Conservation (phyloP, 805 yeast genomes). For the Kurtzmaniella fragi region DNA sequence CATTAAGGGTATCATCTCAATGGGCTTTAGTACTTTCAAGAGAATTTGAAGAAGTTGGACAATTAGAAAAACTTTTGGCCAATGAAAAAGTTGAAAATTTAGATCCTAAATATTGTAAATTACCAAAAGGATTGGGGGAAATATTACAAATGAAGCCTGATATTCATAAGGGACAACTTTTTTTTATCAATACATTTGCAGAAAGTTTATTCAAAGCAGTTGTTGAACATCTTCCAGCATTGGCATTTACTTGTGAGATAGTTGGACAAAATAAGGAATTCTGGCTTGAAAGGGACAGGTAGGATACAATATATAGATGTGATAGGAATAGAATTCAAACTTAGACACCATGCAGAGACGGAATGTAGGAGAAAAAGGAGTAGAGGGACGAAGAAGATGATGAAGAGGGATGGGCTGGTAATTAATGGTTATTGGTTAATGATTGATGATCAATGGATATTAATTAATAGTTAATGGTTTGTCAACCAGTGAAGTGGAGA, state of each 20-base stretch:
- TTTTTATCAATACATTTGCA: slow-evolving; percentile 81
- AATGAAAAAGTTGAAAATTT: slow-evolving; percentile 1
- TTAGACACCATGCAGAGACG: too few species aligned
- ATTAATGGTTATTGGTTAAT: too few species aligned
- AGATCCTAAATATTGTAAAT: slow-evolving; percentile 21
- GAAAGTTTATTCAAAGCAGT: slow-evolving; percentile 66
- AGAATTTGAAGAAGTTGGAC: slow-evolving; percentile 68
- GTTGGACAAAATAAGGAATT: slow-evolving; percentile 48
- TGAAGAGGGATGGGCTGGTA: too few species aligned
- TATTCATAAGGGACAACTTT: slow-evolving; percentile 69
- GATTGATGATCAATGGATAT: too few species aligned
- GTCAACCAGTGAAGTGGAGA: too few species aligned
- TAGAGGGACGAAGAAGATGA: too few species aligned
- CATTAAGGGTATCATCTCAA: slow-evolving; percentile 65
- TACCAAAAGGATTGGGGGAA: slow-evolving; percentile 36
- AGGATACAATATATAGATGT: background rate
- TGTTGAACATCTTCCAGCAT: slow-evolving; percentile 54
- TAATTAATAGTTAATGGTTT: too few species aligned
- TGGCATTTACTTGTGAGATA: slow-evolving; percentile 51
- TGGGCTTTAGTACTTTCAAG: slow-evolving; percentile 82
- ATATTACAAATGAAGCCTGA: slow-evolving; percentile 44
- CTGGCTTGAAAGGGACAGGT: slow-evolving; percentile 38
- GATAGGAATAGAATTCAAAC: background rate
- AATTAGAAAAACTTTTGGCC: slow-evolving; percentile 37
- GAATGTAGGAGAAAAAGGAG: too few species aligned